A percentile compares a stretch with the other conserved stretches of the same genome.
Conservation (phyloP, 2,329 filamentous ascomycete genomes). For the Pseudogymnoascus sp. region DNA sequence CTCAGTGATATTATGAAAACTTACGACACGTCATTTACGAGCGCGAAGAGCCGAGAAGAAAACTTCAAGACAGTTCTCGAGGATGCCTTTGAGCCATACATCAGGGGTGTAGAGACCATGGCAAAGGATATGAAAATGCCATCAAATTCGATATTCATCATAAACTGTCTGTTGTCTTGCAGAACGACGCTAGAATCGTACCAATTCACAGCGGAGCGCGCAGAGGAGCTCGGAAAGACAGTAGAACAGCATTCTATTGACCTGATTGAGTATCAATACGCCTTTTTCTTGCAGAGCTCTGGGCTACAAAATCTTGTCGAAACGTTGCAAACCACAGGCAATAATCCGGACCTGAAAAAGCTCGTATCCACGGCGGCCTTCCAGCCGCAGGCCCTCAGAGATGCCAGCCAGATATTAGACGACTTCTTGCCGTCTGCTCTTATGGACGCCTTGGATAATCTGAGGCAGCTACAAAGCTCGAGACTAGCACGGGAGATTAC, state of each 20-base stretch:
- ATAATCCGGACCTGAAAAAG: conserved; percentile 33
- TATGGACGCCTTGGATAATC: conserved; percentile 80
- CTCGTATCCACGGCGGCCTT: conserved; percentile 52
- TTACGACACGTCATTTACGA: conserved; percentile 71
- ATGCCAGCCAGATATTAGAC: conserved; percentile 70
- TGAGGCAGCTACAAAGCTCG: conserved; percentile 66
- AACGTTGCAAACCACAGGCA: conserved; percentile 36
- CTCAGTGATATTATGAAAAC: conserved; percentile 74
- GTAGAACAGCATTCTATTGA: conserved; percentile 48
- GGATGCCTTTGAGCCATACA: conserved; percentile 79
- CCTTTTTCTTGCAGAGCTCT: conserved; percentile 66
- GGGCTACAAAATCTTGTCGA: conserved; percentile 60
- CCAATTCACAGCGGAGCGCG: conserved; percentile 54
- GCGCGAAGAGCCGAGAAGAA: conserved; percentile 49
- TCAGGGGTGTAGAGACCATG: conserved; percentile 66
- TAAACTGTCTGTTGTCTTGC: conserved; percentile 62
- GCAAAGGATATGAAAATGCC: conserved; percentile 52
- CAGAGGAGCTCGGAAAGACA: conserved; percentile 47
- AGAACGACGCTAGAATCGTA: conserved; percentile 48
- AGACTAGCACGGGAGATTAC: conserved; percentile 67
- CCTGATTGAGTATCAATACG: conserved; percentile 60
- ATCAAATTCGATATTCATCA: conserved; percentile 57
- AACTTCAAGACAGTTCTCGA: conserved; percentile 68
- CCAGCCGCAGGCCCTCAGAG: conserved; percentile 51
- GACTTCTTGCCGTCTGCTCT: conserved; percentile 87